phyloP scores from a whole-genome alignment of 768 basidiomycete species.

The Dioszegia crocea region DNA sequence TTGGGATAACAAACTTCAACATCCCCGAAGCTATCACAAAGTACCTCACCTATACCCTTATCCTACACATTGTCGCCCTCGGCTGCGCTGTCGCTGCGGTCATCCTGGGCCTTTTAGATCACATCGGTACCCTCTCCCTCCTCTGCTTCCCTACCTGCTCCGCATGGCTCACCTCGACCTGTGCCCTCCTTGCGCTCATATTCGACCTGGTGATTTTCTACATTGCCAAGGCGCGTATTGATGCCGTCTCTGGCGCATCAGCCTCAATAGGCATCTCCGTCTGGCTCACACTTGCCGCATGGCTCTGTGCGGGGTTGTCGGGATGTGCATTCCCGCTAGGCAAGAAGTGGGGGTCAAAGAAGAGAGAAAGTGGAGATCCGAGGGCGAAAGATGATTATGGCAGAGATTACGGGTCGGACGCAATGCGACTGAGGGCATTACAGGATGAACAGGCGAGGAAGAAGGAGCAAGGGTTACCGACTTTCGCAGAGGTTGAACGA shows the following conservation, averaged over 20 bases:
- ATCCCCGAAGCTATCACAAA: conserved; percentile 78
- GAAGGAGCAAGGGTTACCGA: conserved; percentile 41
- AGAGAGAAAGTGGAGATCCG: conserved; percentile 26
- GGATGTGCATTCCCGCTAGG: conserved; percentile 8
- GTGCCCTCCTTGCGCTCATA: conserved; percentile 81
- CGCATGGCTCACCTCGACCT: conserved; percentile 64
- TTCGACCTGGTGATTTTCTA: conserved; percentile 91
- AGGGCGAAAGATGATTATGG: conserved; percentile 5
- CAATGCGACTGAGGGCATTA: conserved; percentile 28
- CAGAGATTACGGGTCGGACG: conserved; percentile 41
- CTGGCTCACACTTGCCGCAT: conserved; percentile 47
- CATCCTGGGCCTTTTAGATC: conserved; percentile 79
- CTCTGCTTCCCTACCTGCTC: conserved; percentile 48
- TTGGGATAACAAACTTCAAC: conserved; percentile 64
- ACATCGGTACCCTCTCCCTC: conserved; percentile 71
- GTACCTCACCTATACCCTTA: conserved; percentile 90
- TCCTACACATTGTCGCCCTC: conserved; percentile 86
- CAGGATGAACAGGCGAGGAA: conserved; percentile 33
- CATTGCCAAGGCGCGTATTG: conserved; percentile 78
- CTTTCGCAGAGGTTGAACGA: conserved; percentile 30
- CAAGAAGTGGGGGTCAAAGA: conserved; percentile 8
- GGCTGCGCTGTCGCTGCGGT: conserved; percentile 65
- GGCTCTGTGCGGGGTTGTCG: conserved; percentile 22
- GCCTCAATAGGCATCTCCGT: conserved; percentile 67
- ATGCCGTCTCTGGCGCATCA: conserved; percentile 63